Conservation (phyloP, 2,329 filamentous ascomycete species). For the Metarhizium album region DNA sequence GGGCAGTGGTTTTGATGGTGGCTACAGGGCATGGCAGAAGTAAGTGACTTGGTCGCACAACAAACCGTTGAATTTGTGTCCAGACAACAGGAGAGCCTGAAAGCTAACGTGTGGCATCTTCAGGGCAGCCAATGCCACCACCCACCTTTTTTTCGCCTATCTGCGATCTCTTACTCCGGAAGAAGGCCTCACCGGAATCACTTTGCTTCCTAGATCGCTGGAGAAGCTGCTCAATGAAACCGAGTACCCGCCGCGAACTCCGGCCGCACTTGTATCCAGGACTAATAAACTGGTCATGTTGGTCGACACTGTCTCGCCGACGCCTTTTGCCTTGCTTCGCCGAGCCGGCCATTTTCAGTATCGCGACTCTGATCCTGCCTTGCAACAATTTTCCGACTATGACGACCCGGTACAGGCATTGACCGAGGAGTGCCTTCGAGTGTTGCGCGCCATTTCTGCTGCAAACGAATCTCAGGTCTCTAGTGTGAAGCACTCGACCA, state of each 20-base stretch:
- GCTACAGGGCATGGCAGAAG: slow-evolving; percentile 81
- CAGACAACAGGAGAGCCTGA: neutral
- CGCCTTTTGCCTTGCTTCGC: slow-evolving; percentile 81
- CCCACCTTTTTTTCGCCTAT: slow-evolving; percentile 96
- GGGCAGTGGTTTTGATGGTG: slow-evolving; percentile 85
- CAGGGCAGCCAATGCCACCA: slow-evolving; percentile 88
- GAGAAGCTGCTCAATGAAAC: slow-evolving; percentile 86
- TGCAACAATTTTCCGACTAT: slow-evolving; percentile 78
- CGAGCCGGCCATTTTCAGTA: slow-evolving; percentile 94
- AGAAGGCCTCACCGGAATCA: slow-evolving; percentile 65
- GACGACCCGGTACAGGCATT: slow-evolving; percentile 81
- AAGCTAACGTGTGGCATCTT: neutral
- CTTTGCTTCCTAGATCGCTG: slow-evolving; percentile 77
- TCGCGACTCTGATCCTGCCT: slow-evolving; percentile 72
- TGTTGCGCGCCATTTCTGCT: slow-evolving; percentile 77
- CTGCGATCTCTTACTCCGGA: slow-evolving; percentile 83
- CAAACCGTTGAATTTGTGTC: neutral
- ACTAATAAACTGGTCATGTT: slow-evolving; percentile 95
- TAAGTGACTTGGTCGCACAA: slow-evolving; percentile 27
- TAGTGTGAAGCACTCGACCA: slow-evolving; percentile 58
- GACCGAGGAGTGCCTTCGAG: slow-evolving; percentile 88
- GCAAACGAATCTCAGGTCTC: slow-evolving; percentile 77
- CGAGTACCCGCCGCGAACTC: slow-evolving; percentile 80
- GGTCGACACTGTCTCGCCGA: slow-evolving; percentile 87
- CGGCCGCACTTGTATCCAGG: slow-evolving; percentile 62